Base-by-base conservation (phyloP, 345 rosid genomes). In the Salix viminalis region DNA sequence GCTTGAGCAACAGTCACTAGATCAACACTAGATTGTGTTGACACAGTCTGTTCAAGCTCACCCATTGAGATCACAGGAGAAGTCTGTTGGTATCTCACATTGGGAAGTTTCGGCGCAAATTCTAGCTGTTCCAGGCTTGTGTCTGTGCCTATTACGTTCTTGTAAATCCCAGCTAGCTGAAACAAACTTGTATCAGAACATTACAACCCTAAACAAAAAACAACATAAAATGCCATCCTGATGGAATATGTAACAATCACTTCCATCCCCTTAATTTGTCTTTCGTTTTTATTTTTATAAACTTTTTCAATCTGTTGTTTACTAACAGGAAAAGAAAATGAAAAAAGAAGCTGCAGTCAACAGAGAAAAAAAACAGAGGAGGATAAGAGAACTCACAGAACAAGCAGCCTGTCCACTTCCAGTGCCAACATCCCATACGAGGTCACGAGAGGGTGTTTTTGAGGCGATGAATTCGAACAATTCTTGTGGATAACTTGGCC, bases 361-460 rank as follows among this genome's bases (percentile, higher is more conserved):
- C 50, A 21, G 34, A 11, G n/a, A 56, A 15, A 37, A 37, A 71
- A 75, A 13, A 61, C n/a, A 12, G 32, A 6, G 28, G 62, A 56
- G 62, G 26, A 21, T n/a, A 41, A 7, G 41, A 46, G 11, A 68
- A 86, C 83, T 81, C 73, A 94, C 98, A 32, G 94, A 84, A 73
- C 19, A 78, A 71, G 95, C 90, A 11, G 98, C 97, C 46, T 94
- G 97, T 69, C 97, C 98, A 36, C 85, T 91, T 16, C 98, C 98
- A 7, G 98, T 79, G 80, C 97, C 97, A 4, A 81, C 97, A 73
- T 94, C 98, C 98, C 97, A 94, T 4, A 76, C 98, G 56, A 92
- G 94, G 80, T 87, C 88, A 74, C 84, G 89, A n/a, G 9, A 7
- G 2, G 89, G 90, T 1, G 95, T 88, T 71, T 89, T 91, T 13